Evolutionary conservation across 306 rosid genomes (phyloP).

Genomic region (Hippophae gyantsensis): DNA sequence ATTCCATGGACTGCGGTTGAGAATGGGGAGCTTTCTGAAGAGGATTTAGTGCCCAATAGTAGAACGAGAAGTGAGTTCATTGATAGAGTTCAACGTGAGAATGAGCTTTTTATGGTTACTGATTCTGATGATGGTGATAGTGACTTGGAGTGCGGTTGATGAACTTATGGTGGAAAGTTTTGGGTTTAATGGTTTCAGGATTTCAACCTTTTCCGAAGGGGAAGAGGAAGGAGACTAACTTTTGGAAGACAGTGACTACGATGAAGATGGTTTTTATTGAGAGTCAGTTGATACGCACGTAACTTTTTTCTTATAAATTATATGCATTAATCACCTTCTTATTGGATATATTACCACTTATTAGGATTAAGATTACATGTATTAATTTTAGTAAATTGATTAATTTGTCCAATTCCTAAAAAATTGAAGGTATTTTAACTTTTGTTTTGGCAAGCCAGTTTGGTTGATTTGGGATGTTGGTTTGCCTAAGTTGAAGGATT

Average conservation of each 20-base stretch:
- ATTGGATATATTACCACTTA: too few relatives aligned
- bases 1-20: conserved; percentile 74
- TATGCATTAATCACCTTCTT: too few relatives aligned
- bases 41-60: conserved; percentile 39
- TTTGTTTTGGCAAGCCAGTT: too few relatives aligned
- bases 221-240: conserved; percentile 30
- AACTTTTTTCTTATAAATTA: too few relatives aligned
- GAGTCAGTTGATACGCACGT: too few relatives aligned
- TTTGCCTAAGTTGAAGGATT: not conserved
- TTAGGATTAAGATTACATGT: too few relatives aligned
- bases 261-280: conserved; percentile 37
- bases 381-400: too few relatives aligned
- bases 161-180: conserved; percentile 36
- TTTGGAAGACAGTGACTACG: conserved; percentile 25
- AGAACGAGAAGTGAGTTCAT: conserved; percentile 16
- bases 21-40: conserved; percentile 51
- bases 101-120: conserved; percentile 27
- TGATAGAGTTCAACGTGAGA: conserved; percentile 21
- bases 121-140: conserved; percentile 19
- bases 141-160: conserved; percentile 35
- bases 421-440: too few relatives aligned
- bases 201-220: conserved; percentile 41
- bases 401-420: too few relatives aligned
- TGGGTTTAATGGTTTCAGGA: conserved; percentile 27
- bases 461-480: not conserved